These are phyloP conservation scores for Coix lacrymajobi DNA, from an alignment of 176 grass and related monocot species.

Conservation along the genomic window DNA sequence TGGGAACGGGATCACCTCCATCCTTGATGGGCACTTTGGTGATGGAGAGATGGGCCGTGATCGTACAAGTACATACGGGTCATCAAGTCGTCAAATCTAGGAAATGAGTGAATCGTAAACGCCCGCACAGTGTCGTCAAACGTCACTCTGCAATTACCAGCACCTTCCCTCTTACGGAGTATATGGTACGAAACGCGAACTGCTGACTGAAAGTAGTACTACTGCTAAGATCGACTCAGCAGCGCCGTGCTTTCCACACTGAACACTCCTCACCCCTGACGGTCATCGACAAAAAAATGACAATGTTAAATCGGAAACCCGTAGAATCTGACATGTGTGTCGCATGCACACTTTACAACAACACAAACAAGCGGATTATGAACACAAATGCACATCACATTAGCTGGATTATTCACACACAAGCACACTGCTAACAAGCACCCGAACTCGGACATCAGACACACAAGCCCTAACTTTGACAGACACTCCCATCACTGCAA, in stretches of 20 bases:
- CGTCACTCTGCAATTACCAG: no score
- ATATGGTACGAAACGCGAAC: background rate
- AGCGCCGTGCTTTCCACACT: background rate
- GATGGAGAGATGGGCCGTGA: no score
- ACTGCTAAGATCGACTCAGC: background rate
- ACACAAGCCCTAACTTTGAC: background rate
- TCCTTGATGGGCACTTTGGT: background rate
- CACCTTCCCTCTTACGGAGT: no score
- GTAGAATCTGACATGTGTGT: no score
- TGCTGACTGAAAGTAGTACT: background rate
- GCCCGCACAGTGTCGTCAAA: background rate
- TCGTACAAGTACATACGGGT: no score
- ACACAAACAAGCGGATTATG: no score
- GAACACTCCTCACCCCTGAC: no score
- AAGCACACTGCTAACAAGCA: background rate
- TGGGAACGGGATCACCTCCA: no score
- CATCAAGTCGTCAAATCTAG: background rate
- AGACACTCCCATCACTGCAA: conserved; percentile 1
- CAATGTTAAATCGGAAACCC: no score
- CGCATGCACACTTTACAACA: no score
- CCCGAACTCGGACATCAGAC: background rate
- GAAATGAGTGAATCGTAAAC: no score
- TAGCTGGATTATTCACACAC: background rate
- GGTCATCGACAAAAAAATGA: no score
- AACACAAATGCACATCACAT: background rate